A percentile compares a stretch with the other conserved stretches of the same genome.
Evolutionary conservation across 768 basidiomycete genomes (phyloP).

Genomic region (Cyathus striatus): DNA sequence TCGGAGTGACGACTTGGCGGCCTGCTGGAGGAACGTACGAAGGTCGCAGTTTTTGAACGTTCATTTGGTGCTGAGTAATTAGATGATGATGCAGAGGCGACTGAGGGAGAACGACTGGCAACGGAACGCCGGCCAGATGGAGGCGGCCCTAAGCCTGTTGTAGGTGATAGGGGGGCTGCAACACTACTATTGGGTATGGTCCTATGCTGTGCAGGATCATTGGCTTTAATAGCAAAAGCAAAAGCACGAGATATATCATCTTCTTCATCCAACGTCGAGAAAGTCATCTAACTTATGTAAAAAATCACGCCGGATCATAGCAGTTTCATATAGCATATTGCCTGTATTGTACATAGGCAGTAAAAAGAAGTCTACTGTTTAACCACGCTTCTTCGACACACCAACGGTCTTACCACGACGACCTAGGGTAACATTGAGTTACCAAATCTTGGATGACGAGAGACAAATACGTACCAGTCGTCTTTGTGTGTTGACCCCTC

Average conservation of each 20-base stretch:
- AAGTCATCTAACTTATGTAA: too few species aligned
- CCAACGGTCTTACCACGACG: slow-evolving; percentile 95
- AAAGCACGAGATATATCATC: slow-evolving; percentile 70
- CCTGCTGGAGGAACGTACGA: slow-evolving; percentile 33
- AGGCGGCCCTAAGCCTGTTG: slow-evolving; percentile 34
- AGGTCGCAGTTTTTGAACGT: slow-evolving; percentile 50
- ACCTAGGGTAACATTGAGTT: slow-evolving; percentile 35
- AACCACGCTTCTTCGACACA: slow-evolving; percentile 87
- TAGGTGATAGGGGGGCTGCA: slow-evolving; percentile 46
- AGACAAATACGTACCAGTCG: slow-evolving; percentile 89
- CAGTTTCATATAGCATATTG: not conserved
- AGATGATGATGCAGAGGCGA: slow-evolving; percentile 33
- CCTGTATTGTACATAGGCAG: too few species aligned
- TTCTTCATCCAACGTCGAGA: too few species aligned
- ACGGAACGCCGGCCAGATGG: slow-evolving; percentile 48
- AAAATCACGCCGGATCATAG: too few species aligned
- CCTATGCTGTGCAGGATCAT: slow-evolving; percentile 74
- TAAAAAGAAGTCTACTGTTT: too few species aligned
- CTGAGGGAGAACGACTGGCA: slow-evolving; percentile 36
- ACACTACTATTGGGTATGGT: slow-evolving; percentile 29
- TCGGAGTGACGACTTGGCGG: slow-evolving; percentile 70
- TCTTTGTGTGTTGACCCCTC: slow-evolving; percentile 99
- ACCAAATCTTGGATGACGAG: slow-evolving; percentile 5
- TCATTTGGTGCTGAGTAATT: slow-evolving; percentile 22
- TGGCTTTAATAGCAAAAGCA: slow-evolving; percentile 73